Conservation (phyloP, 441 rosid genomes). For the Biscutella auriculata region DNA sequence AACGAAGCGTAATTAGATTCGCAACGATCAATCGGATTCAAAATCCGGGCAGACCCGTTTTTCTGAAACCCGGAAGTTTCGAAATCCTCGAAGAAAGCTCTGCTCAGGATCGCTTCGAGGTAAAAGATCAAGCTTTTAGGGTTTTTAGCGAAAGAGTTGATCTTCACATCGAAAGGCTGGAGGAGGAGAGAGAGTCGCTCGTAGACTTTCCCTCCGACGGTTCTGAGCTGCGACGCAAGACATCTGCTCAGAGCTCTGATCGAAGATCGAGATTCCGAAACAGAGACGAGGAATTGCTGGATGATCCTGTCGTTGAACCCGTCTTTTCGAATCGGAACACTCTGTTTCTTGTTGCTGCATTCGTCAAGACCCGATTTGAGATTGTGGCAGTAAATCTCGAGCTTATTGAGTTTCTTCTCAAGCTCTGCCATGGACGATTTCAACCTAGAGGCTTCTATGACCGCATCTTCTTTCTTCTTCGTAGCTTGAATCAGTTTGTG, state of each 20-base stretch:
- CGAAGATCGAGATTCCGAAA: conserved; percentile 70
- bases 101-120: conserved; percentile 68
- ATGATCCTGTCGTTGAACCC: conserved; percentile 42
- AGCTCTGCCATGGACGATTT: conserved; percentile 78
- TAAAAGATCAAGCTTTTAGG: conserved; percentile 48
- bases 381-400: conserved; percentile 70
- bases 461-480: conserved; percentile 75
- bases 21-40: conserved; percentile 76
- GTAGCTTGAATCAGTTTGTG: conserved; percentile 72
- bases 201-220: conserved; percentile 54
- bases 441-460: conserved; percentile 64
- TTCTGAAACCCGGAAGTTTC: conserved; percentile 64
- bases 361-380: conserved; percentile 77
- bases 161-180: conserved; percentile 64
- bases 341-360: conserved; percentile 33
- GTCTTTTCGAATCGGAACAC: conserved; percentile 10
- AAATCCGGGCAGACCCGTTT: conserved; percentile 35
- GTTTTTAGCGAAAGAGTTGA: conserved; percentile 48
- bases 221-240: conserved; percentile 52
- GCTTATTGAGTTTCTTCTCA: conserved; percentile 84
- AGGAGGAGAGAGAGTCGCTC: conserved; percentile 58
- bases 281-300: conserved; percentile 53
- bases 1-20: conserved; percentile 61
- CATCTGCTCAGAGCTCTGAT: conserved; percentile 61
- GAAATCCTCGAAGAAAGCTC: conserved; percentile 78